phyloP scores from a whole-genome alignment of 2,329 filamentous ascomycete species.

The Pestalotiopsis sp. region DNA sequence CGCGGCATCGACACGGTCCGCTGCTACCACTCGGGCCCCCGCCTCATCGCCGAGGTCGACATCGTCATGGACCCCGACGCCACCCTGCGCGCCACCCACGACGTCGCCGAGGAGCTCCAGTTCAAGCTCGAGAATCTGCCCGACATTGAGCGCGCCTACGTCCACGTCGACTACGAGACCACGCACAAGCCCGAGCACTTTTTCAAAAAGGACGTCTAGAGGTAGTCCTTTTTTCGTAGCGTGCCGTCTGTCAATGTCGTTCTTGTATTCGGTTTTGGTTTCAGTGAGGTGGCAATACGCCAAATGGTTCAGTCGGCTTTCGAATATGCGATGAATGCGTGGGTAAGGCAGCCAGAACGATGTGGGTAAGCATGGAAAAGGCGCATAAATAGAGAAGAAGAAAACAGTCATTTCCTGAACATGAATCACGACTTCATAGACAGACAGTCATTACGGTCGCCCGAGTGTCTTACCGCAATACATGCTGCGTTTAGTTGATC shows the following conservation, averaged over 20 bases:
- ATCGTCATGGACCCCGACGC: slow-evolving; percentile 85
- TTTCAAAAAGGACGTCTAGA: slow-evolving; percentile 62
- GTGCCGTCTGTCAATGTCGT: not conserved
- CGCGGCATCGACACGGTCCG: slow-evolving; percentile 91
- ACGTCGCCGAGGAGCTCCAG: slow-evolving; percentile 92
- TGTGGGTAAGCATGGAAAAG: too few species aligned
- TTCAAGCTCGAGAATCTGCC: slow-evolving; percentile 91
- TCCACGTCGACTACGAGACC: slow-evolving; percentile 97
- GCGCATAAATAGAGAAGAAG: not conserved
- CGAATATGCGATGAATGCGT: not conserved
- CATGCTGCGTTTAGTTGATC: not conserved
- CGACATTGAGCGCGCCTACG: slow-evolving; percentile 90
- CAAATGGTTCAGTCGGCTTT: not conserved
- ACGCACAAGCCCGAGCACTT: slow-evolving; percentile 88
- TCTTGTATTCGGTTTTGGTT: too few species aligned
- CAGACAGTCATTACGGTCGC: not conserved
- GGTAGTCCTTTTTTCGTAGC: not conserved
- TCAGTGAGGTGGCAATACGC: not conserved
- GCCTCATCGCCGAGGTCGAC: slow-evolving; percentile 93
- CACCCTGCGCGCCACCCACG: slow-evolving; percentile 79
- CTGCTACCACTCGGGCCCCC: slow-evolving; percentile 86
- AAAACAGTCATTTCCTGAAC: not conserved
- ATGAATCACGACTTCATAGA: not conserved
- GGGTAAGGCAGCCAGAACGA: not conserved
- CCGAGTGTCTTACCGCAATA: not conserved